Conservation (phyloP, 495 filamentous ascomycete genomes). For the Hypoxylon fragiforme region DNA sequence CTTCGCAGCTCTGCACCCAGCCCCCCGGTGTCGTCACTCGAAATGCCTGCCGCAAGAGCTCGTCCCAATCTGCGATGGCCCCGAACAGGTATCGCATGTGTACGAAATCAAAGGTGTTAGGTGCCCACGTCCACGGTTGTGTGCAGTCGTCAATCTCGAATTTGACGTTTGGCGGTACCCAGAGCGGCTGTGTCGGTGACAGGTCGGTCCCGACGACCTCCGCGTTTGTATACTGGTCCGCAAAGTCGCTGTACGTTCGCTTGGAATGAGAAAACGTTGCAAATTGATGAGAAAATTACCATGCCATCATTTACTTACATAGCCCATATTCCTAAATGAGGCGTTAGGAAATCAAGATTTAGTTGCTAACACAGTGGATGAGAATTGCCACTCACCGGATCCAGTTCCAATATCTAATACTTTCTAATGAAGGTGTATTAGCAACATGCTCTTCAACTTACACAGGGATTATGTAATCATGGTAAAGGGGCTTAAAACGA, state of each 20-base stretch:
- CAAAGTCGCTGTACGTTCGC: constrained; percentile 50
- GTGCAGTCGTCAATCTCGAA: constrained; percentile 64
- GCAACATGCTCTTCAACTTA: not conserved
- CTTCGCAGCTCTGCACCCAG: constrained; percentile 37
- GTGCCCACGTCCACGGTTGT: constrained; percentile 54
- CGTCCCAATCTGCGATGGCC: constrained; percentile 60
- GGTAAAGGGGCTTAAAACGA: not conserved
- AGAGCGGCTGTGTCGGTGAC: constrained; percentile 51
- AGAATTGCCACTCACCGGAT: constrained; percentile 51
- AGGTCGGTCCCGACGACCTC: constrained; percentile 62
- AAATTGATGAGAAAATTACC: no score
- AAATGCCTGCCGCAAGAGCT: constrained; percentile 37
- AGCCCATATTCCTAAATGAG: constrained; percentile 42
- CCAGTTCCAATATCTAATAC: constrained; percentile 62
- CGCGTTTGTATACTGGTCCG: constrained; percentile 52
- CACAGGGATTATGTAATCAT: not conserved
- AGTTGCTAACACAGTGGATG: constrained; percentile 37
- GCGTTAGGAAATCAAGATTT: constrained; percentile 4
- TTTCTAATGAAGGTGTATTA: constrained; percentile 39
- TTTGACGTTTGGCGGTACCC: constrained; percentile 55
- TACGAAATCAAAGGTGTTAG: constrained; percentile 64
- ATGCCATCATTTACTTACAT: constrained; percentile 40
- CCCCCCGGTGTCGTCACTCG: constrained; percentile 30
- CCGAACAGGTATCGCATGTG: constrained; percentile 63
- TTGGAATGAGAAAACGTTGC: not conserved